Base-by-base conservation (phyloP, 1,139 yeast genomes). In the Saccharomyces pastorianus region DNA sequence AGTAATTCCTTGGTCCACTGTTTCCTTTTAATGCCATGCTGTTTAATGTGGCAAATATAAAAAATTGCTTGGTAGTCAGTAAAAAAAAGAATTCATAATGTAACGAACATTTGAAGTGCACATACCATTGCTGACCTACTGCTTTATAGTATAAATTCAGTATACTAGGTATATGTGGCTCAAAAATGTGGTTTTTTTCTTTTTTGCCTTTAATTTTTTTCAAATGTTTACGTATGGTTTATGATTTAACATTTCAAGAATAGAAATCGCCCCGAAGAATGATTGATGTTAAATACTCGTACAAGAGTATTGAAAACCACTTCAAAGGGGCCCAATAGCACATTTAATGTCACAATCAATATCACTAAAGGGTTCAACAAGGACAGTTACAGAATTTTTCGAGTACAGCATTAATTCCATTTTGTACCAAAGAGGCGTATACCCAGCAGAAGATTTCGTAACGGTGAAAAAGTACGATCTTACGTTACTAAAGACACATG, bases 371-470 rank as follows among this genome's bases (percentile, higher is more conserved):
- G 96, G 96, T 4, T 86, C 95, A 0, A 82, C 93, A 41, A 82
- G 84, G 59, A 76, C 81, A 0, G 89, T 89, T 0, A 81, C 93
- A 1, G 96, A 90, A 71, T 90, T 88, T 72, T 90, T 90, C 65
- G 83, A 87, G 64, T 88, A 82, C 66, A 82, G 91, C 55, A 82
- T 88, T 58, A 85, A 88, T 68, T 82, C 85, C 56, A 88, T 91
- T 34, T 77, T 91, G 6, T 91, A 86, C 69, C 98, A 91, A 68
- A 74, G 98, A 53, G 96, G 96, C 0, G 85, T 91, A 44, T 91
- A 91, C 64, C 96, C 96, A 0, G 78, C 88, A 2, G 96, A 88
- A 62, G 96, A 89, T 67, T 91, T 91, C 70, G 81, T 80, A 57
- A 78, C 85, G 0, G 91, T 88, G 3, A 79, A 82, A 61, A 89